Conservation (phyloP, 495 filamentous ascomycete genomes). For the Penicillium canariense region DNA sequence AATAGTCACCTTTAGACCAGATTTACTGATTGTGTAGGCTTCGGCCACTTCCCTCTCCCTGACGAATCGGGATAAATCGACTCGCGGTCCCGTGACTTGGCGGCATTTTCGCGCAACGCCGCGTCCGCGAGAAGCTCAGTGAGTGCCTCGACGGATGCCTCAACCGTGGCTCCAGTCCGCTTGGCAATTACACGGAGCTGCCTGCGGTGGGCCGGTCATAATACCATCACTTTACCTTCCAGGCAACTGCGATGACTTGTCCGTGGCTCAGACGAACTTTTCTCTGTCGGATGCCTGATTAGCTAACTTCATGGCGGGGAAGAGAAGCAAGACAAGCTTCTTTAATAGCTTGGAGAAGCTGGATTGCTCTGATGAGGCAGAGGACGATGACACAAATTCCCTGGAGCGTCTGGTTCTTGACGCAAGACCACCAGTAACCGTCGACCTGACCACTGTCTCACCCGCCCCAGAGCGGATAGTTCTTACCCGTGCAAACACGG, state of each 20-base stretch:
- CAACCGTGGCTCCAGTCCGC: constrained; percentile 5
- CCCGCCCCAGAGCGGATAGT: neutral
- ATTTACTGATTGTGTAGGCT: too few relatives aligned
- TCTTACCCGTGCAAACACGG: constrained; percentile 16
- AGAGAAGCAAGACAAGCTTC: constrained; percentile 38
- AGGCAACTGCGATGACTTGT: constrained; percentile 15
- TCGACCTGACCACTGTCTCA: neutral
- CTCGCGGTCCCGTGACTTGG: constrained; percentile 36
- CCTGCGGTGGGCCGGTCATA: neutral
- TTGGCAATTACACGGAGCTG: constrained; percentile 4
- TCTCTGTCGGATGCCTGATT: constrained; percentile 17
- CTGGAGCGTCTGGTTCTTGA: constrained; percentile 9
- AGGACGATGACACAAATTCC: constrained; percentile 14
- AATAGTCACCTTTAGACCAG: too few relatives aligned
- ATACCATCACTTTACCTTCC: neutral
- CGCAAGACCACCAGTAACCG: neutral
- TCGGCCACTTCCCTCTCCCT: too few relatives aligned
- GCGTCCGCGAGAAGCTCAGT: constrained; percentile 13
- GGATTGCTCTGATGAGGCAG: constrained; percentile 38
- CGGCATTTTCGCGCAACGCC: constrained; percentile 33
- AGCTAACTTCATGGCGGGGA: constrained; percentile 19
- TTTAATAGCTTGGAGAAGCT: constrained; percentile 48
- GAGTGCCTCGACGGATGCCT: constrained; percentile 12
- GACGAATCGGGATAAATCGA: constrained; percentile 9
- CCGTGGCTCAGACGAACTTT: neutral